A percentile compares a stretch with the other conserved stretches of the same genome.
Conservation (phyloP, 1,139 yeast species). For the Lodderomyces orthopsilosis region DNA sequence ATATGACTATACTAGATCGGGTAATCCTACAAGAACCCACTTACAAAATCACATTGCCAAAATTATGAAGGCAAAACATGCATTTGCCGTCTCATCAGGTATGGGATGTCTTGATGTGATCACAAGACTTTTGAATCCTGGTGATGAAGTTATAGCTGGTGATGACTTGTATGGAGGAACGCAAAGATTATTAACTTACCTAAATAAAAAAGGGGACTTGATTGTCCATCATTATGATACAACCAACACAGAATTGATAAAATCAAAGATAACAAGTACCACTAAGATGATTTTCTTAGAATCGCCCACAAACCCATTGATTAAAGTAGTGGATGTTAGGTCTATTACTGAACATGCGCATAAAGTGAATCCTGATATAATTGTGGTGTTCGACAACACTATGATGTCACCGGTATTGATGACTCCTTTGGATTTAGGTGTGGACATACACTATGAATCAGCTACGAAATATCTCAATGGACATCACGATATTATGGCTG, state of each 20-base stretch:
- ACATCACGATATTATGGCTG: slow-evolving; percentile 96
- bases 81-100: slow-evolving; percentile 84
- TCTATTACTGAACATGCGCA: slow-evolving; percentile 67
- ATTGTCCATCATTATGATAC: slow-evolving; percentile 80
- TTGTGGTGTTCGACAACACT: slow-evolving; percentile 89
- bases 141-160: slow-evolving; percentile 87
- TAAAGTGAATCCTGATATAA: slow-evolving; percentile 58
- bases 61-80: slow-evolving; percentile 70
- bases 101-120: slow-evolving; percentile 92
- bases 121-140: slow-evolving; percentile 65
- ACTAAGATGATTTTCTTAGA: slow-evolving; percentile 81
- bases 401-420: slow-evolving; percentile 91
- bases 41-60: slow-evolving; percentile 74
- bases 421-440: slow-evolving; percentile 82
- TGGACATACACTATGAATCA: slow-evolving; percentile 87
- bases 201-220: slow-evolving; percentile 65
- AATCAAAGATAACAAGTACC: slow-evolving; percentile 45
- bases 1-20: slow-evolving; percentile 91
- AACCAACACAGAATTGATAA: slow-evolving; percentile 61
- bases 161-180: slow-evolving; percentile 94
- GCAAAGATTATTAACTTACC: slow-evolving; percentile 74
- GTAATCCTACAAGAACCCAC: slow-evolving; percentile 86
- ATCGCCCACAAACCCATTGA: slow-evolving; percentile 89
- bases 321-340: slow-evolving; percentile 79
- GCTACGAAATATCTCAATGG: slow-evolving; percentile 92